Evolutionary conservation across 2,329 filamentous ascomycete species (phyloP).

Genomic region (Sclerotinia sclerotiorum): DNA sequence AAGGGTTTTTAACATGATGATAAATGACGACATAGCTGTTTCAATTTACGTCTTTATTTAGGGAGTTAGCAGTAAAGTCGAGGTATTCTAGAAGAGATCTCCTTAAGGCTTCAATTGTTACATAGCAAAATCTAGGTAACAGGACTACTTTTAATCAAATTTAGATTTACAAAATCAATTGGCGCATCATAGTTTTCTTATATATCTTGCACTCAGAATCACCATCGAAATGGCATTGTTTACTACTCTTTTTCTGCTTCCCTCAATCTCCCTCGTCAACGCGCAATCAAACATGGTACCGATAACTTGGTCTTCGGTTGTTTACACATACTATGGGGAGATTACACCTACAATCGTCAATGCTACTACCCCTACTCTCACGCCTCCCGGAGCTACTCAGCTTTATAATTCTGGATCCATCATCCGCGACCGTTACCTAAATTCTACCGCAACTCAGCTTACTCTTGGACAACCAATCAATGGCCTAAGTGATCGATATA

Average conservation of each 20-base stretch:
- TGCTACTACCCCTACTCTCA: conserved; percentile 44
- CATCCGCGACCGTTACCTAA: conserved; percentile 52
- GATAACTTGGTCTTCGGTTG: conserved; percentile 36
- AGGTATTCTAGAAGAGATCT: not conserved
- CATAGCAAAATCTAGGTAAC: not conserved
- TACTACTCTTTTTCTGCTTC: conserved; percentile 24
- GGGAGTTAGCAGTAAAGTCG: not conserved
- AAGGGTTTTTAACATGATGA: not conserved
- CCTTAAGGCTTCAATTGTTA: not conserved
- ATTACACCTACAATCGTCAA: conserved; percentile 46
- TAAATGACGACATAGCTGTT: not conserved
- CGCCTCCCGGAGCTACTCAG: conserved; percentile 55
- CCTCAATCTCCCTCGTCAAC: conserved; percentile 23
- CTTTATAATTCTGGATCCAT: conserved; percentile 50
- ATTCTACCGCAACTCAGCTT: conserved; percentile 32
- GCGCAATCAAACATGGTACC: conserved; percentile 21
- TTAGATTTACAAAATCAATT: not conserved
- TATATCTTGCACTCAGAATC: not conserved
- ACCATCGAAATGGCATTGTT: not conserved
- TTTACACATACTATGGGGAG: conserved; percentile 50
- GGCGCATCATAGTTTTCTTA: not conserved
- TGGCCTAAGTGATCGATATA: not conserved
- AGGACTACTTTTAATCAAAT: not conserved
- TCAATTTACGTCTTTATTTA: not conserved
- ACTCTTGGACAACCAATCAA: conserved; percentile 38